A percentile compares a stretch with the other conserved stretches of the same genome.
Conservation (phyloP, 2,329 filamentous ascomycete species). For the Nothopassalora personata region DNA sequence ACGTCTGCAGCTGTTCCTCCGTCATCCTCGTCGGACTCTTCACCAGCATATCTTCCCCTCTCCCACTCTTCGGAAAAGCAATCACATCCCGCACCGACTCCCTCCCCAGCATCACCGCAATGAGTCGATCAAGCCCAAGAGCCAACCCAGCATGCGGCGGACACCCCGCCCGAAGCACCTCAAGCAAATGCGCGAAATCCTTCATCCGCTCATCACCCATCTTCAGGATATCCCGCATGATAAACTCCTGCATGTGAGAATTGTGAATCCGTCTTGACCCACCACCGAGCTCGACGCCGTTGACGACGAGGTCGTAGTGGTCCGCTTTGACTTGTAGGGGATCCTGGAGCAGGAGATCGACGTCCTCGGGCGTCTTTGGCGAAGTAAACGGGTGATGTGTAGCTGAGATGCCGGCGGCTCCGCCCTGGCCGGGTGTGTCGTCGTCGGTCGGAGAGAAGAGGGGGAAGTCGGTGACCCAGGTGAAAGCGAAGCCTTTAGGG, state of each 20-base stretch:
- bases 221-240: slow-evolving; percentile 77
- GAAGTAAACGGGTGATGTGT: slow-evolving; percentile 97
- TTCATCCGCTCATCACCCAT: slow-evolving; percentile 67
- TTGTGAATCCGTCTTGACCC: slow-evolving; percentile 90
- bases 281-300: slow-evolving; percentile 89
- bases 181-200: slow-evolving; percentile 79
- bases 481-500: slow-evolving; percentile 57
- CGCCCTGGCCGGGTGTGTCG: slow-evolving; percentile 71
- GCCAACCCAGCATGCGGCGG: slow-evolving; percentile 93
- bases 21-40: slow-evolving; percentile 68
- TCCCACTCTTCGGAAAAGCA: slow-evolving; percentile 91
- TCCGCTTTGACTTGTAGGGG: slow-evolving; percentile 72
- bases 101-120: slow-evolving; percentile 71
- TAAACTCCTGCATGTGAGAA: slow-evolving; percentile 72
- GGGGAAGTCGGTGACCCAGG: slow-evolving; percentile 88
- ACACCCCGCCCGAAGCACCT: slow-evolving; percentile 77
- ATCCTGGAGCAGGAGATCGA: slow-evolving; percentile 66
- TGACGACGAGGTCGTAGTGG: slow-evolving; percentile 93
- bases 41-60: slow-evolving; percentile 79
- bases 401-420: slow-evolving; percentile 70
- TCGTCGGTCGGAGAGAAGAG: slow-evolving; percentile 73
- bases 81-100: slow-evolving; percentile 87
- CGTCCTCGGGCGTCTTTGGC: slow-evolving; percentile 64
- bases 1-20: slow-evolving; percentile 53
- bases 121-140: slow-evolving; percentile 81